These are phyloP conservation scores for Fraxinus pennsylvanica DNA, from an alignment of 257 asterid species.

Conservation along the genomic window DNA sequence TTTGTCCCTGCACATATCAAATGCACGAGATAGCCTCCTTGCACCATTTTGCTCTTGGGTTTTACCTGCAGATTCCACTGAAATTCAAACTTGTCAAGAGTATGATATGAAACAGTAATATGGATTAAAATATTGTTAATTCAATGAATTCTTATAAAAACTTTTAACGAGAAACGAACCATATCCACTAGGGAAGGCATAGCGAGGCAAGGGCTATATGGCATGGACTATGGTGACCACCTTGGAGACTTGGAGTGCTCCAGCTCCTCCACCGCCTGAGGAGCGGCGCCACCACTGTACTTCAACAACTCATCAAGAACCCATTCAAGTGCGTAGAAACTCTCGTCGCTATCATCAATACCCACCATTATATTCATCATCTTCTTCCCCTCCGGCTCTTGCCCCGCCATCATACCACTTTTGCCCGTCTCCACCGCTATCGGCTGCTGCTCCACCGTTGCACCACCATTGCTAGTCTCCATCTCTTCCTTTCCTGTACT, in stretches of 20 bases:
- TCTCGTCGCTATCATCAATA: constrained; percentile 67
- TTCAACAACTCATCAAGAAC: constrained; percentile 45
- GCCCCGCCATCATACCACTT: constrained; percentile 13
- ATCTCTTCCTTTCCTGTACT: neutral
- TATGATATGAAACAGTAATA: too few relatives aligned
- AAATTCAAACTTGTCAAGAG: neutral
- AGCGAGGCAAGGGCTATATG: constrained; percentile 55
- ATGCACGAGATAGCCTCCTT: constrained; percentile 44
- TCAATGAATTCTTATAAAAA: neutral
- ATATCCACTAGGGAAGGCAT: constrained; percentile 52
- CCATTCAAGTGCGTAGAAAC: constrained; percentile 63
- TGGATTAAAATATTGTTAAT: too few relatives aligned
- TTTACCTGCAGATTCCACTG: constrained; percentile 48
- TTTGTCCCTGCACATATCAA: constrained; percentile 45
- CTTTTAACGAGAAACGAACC: constrained; percentile 29
- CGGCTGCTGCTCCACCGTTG: neutral
- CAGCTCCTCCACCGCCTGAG: neutral
- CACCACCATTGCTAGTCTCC: neutral
- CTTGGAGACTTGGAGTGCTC: constrained; percentile 12
- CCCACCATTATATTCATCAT: constrained; percentile 53
- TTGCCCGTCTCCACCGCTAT: constrained; percentile 7
- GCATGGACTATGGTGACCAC: constrained; percentile 50
- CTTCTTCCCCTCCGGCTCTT: neutral
- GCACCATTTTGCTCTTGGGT: constrained; percentile 47
- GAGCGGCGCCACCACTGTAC: neutral